A percentile compares a stretch with the other conserved stretches of the same genome.
Conservation (phyloP, 1,284 basidiomycete species). For the Apiotrichum gamsii region DNA sequence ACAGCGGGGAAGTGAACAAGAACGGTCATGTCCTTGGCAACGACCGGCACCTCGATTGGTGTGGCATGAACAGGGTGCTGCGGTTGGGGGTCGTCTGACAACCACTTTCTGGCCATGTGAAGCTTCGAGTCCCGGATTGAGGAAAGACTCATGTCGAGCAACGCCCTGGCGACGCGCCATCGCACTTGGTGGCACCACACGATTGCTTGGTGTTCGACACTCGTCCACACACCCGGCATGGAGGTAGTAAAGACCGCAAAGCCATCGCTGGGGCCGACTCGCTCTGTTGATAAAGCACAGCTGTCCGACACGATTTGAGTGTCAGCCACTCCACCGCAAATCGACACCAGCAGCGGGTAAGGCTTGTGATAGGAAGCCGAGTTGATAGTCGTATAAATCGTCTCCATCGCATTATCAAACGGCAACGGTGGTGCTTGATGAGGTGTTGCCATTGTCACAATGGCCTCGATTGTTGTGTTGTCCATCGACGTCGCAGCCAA, state of each 20-base stretch:
- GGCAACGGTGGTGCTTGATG: constrained; percentile 82
- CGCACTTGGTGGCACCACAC: constrained; percentile 99
- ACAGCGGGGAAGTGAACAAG: neutral
- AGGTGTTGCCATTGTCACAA: constrained; percentile 93
- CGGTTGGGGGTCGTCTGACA: neutral
- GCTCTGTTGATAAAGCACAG: constrained; percentile 58
- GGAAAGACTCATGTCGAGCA: constrained; percentile 58
- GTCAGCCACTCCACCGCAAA: constrained; percentile 90
- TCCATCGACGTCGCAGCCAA: constrained; percentile 48
- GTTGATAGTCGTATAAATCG: constrained; percentile 55
- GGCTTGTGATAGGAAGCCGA: constrained; percentile 50
- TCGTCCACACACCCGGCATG: constrained; percentile 85
- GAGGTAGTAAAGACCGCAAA: constrained; percentile 78
- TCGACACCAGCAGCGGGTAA: constrained; percentile 61
- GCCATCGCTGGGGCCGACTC: constrained; percentile 48
- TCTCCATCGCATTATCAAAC: constrained; percentile 66
- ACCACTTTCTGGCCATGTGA: constrained; percentile 10
- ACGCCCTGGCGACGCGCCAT: constrained; percentile 72
- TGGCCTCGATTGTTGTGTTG: constrained; percentile 58
- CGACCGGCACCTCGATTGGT: neutral
- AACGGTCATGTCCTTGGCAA: constrained; percentile 17
- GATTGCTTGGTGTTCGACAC: constrained; percentile 92
- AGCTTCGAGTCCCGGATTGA: constrained; percentile 7
- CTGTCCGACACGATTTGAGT: constrained; percentile 88
- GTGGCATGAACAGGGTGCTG: neutral